Base-by-base conservation (phyloP, 495 filamentous ascomycete species). In the Xylaria curta region DNA sequence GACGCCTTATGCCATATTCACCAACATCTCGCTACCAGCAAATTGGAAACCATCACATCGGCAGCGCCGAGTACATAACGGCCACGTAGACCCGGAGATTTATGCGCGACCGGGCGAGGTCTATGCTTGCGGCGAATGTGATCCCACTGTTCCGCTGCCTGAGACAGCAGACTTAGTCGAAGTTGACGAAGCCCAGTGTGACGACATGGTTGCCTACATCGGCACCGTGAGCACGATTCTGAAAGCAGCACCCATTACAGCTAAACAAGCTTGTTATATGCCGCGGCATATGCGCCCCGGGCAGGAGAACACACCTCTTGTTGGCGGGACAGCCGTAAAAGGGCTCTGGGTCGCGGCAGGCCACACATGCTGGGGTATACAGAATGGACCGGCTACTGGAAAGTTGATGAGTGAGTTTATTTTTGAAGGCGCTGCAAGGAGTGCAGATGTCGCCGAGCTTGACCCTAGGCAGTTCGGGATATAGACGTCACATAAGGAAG, bases 311-410 rank as follows among this genome's bases (percentile, higher is more conserved):
- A 91, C 91, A 2, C 96, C 96, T 40, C 80, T 98, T 38, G 87
- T 98, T 42, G 96, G 94, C 1, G 82, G 88, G 72, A 93, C 94
- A 28, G 86, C 89, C 5, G 88, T 91, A 1, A 89, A 90, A 28
- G 94, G 97, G 0, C 76, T 98, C 46, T 89, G 94, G 78, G 82
- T 99, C 72, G 96, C 97, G 3, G 87, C 93, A 8, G 96, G 96
- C 15, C 96, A 99, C 82, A 97, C 94, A 4, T 98, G 96, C 81
- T 98, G 96, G 96, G 95, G 95, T 19, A 97, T 99, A 63, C 95
- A 98, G 81, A 99, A 99, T 85, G 94, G 90, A 3, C 94, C 95
- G 5, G 97, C 89, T 8, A 98, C 95, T 24, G 96, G 95, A 4
- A 94, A 91, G 84, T 81, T 97, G 46, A 92, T 99, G 83, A 93